Conservation (phyloP, 2,329 filamentous ascomycete genomes). For the Fusarium begoniae region DNA sequence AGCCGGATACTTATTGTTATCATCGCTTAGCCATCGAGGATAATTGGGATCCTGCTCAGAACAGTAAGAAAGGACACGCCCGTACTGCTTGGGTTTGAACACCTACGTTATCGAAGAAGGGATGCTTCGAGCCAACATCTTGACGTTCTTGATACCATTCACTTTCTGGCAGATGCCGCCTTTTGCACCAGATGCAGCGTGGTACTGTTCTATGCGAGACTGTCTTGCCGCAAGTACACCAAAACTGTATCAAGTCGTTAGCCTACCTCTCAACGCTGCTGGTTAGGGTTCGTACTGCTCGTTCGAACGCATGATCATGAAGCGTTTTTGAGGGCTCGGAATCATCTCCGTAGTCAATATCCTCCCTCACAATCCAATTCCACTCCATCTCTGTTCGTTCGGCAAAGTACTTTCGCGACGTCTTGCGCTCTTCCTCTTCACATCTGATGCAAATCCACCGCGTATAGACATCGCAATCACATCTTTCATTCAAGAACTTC, state of each 20-base stretch:
- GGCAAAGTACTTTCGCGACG: neutral
- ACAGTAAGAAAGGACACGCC: accelerated
- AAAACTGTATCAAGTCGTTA: neutral
- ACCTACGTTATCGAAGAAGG: slow-evolving; percentile 27
- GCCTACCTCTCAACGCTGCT: neutral
- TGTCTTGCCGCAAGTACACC: slow-evolving; percentile 19
- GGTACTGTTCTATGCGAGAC: neutral
- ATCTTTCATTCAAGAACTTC: neutral
- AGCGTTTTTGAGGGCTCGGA: slow-evolving; percentile 10
- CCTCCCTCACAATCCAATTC: neutral
- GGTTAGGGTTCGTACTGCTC: neutral
- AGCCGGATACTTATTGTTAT: neutral
- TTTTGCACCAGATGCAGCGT: slow-evolving; percentile 30
- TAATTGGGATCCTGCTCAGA: neutral
- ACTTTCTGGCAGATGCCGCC: slow-evolving; percentile 12
- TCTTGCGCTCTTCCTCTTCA: neutral
- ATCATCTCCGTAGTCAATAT: slow-evolving; percentile 6
- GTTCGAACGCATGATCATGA: neutral
- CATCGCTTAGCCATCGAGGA: slow-evolving; percentile 12
- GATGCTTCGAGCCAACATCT: neutral
- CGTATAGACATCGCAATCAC: slow-evolving; percentile 26
- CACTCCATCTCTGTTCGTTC: neutral
- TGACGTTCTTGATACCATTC: slow-evolving; percentile 8
- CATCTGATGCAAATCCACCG: slow-evolving; percentile 23
- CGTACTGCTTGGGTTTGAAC: accelerated